Evolutionary conservation across 192 early-diverging fungal genomes (phyloP).

Genomic region (Haplosporangium gracile): DNA sequence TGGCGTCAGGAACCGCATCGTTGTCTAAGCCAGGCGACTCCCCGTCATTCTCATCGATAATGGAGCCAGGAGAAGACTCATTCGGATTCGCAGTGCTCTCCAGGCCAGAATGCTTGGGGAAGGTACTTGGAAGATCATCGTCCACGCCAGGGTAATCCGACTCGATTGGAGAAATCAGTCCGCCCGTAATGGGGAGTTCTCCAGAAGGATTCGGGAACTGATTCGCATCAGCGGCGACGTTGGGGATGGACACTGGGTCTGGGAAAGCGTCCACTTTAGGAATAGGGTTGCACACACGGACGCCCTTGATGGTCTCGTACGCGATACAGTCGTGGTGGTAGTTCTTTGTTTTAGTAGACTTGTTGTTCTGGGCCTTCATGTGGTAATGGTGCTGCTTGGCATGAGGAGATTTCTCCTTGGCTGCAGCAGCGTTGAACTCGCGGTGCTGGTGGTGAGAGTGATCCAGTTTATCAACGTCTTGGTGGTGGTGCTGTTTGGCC

Average conservation of each 20-base stretch:
- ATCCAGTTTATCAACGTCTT: neutral
- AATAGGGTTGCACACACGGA: conserved; percentile 12
- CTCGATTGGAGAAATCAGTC: neutral
- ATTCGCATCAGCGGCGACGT: neutral
- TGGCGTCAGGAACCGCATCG: neutral
- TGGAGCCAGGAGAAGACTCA: neutral
- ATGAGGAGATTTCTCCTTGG: conserved; percentile 4
- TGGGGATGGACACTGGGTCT: neutral
- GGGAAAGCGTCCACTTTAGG: conserved; percentile 1
- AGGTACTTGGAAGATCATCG: too few relatives aligned
- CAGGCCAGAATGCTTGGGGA: neutral
- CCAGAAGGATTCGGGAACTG: neutral
- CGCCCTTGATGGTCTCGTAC: conserved; percentile 15
- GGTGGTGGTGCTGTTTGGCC: neutral
- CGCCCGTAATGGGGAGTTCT: too few relatives aligned
- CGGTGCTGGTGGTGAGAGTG: conserved; percentile 14
- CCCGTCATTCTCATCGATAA: neutral
- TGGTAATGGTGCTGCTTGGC: neutral
- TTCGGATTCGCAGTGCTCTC: neutral
- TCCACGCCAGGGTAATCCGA: neutral
- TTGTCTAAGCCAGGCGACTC: neutral
- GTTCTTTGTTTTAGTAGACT: conserved; percentile 10
- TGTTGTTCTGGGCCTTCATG: neutral
- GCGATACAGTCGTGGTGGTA: neutral
- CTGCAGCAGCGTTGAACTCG: conserved; percentile 1